These are phyloP conservation scores for Babesia ovis DNA, from an alignment of 169 alveolate species.

Conservation along the genomic window DNA sequence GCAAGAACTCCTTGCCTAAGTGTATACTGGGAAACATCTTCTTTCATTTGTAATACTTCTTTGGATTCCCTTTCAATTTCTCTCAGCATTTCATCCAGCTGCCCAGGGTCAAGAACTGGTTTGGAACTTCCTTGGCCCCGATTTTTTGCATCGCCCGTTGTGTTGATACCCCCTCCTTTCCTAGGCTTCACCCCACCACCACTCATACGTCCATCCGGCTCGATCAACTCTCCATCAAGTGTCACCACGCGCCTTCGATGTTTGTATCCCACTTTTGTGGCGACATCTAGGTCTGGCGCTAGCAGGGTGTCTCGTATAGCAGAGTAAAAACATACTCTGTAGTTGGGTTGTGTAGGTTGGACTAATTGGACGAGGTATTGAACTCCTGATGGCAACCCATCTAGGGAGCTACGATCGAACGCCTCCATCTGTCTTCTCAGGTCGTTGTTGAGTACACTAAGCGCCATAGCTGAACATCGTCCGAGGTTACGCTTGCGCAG, in stretches of 20 bases:
- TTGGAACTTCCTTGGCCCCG: background rate
- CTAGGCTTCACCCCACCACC: conserved; percentile 81
- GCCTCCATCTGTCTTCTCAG: conserved; percentile 51
- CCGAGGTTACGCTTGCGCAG: conserved; percentile 87
- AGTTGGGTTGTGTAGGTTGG: conserved; percentile 74
- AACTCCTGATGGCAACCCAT: conserved; percentile 67
- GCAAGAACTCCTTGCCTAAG: background rate
- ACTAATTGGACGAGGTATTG: conserved; percentile 87
- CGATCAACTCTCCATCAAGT: conserved; percentile 90
- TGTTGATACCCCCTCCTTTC: conserved; percentile 35
- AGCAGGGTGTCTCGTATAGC: conserved; percentile 90
- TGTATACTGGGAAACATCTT: conserved; percentile 3
- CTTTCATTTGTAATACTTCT: conserved; percentile 11
- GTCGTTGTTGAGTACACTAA: conserved; percentile 71
- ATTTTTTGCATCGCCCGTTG: background rate
- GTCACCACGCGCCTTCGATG: conserved; percentile 90
- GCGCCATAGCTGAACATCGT: conserved; percentile 83
- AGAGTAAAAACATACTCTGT: conserved; percentile 84
- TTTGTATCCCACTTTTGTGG: conserved; percentile 83
- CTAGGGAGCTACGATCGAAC: conserved; percentile 52
- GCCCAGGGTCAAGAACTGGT: background rate
- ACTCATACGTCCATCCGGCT: conserved; percentile 91
- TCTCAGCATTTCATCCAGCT: conserved; percentile 11
- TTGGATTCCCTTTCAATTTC: background rate
- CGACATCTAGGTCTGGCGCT: conserved; percentile 85